Percentiles rank a stretch among this genome's conserved stretches.
Evolutionary conservation across 179 eudicot species (phyloP).

Genomic region (Beta lomatogona): DNA sequence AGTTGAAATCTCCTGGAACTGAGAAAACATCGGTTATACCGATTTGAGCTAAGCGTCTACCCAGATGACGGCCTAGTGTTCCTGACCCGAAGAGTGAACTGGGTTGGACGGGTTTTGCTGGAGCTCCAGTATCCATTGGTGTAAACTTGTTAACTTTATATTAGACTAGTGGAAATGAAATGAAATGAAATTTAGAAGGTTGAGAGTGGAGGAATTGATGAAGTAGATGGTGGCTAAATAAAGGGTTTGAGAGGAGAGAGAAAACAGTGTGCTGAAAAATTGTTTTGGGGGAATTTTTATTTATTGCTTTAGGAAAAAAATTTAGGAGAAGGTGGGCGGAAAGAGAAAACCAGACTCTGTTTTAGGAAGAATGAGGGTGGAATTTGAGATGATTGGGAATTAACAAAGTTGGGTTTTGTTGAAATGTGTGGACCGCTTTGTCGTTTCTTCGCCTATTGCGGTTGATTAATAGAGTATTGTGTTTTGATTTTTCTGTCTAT

Average conservation of each 20-base stretch:
- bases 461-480: too few species aligned
- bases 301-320: background rate
- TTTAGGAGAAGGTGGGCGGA: slow-evolving; percentile 4
- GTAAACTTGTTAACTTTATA: background rate
- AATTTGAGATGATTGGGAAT: too few species aligned
- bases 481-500: too few species aligned
- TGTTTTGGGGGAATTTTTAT: too few species aligned
- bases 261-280: background rate
- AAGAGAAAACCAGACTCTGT: slow-evolving; percentile 14
- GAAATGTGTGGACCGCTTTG: too few species aligned
- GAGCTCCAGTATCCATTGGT: slow-evolving; percentile 15
- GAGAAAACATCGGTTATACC: slow-evolving; percentile 71
- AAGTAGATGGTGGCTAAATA: background rate
- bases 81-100: slow-evolving; percentile 29
- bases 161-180: too few species aligned
- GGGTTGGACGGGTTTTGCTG: background rate
- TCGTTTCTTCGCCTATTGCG: too few species aligned
- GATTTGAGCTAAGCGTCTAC: slow-evolving; percentile 65
- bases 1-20: slow-evolving; percentile 77
- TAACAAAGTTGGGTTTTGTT: too few species aligned
- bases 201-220: background rate
- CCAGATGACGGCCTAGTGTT: slow-evolving; percentile 63
- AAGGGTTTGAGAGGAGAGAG: background rate
- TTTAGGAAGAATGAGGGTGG: background rate
- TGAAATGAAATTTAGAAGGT: background rate